Percentiles rank a stretch among this genome's conserved stretches.
Evolutionary conservation across 2,329 filamentous ascomycete genomes (phyloP).

Genomic region (Colletotrichum destructivum): DNA sequence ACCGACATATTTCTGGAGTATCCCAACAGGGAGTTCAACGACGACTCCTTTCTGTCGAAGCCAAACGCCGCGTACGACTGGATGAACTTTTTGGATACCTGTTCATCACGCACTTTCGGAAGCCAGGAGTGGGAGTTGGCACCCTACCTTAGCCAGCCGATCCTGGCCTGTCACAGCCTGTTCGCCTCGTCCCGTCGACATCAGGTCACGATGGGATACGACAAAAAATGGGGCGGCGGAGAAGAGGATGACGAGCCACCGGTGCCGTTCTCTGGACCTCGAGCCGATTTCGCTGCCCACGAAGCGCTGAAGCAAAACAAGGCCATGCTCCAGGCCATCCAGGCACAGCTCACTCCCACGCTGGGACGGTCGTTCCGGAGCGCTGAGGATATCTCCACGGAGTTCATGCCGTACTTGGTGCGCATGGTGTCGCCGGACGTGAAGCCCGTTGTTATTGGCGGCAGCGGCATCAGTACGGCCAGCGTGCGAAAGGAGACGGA

Average conservation of each 20-base stretch:
- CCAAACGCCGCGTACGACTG: conserved; percentile 92
- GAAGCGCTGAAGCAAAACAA: conserved; percentile 87
- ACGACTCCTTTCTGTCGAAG: conserved; percentile 92
- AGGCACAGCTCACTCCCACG: conserved; percentile 79
- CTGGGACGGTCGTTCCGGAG: conserved; percentile 85
- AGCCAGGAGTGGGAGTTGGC: conserved; percentile 94
- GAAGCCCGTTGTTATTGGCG: conserved; percentile 89
- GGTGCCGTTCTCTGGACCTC: conserved; percentile 84
- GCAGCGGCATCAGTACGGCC: conserved; percentile 78
- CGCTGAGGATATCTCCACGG: conserved; percentile 81
- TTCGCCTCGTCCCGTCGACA: conserved; percentile 82
- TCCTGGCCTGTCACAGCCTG: conserved; percentile 91
- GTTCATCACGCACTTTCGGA: conserved; percentile 84
- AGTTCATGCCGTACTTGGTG: conserved; percentile 87
- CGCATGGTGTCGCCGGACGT: conserved; percentile 90
- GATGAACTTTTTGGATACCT: conserved; percentile 92
- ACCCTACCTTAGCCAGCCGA: conserved; percentile 87
- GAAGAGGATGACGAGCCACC: conserved; percentile 68
- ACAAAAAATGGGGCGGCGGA: conserved; percentile 61
- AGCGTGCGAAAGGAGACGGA: conserved; percentile 92
- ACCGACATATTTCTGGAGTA: conserved; percentile 90
- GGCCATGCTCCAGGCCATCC: conserved; percentile 80
- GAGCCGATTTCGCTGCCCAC: conserved; percentile 84
- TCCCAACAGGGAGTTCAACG: conserved; percentile 89
- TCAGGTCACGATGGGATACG: conserved; percentile 57